Conservation (phyloP, 306 rosid genomes). For the Castanea sativa region DNA sequence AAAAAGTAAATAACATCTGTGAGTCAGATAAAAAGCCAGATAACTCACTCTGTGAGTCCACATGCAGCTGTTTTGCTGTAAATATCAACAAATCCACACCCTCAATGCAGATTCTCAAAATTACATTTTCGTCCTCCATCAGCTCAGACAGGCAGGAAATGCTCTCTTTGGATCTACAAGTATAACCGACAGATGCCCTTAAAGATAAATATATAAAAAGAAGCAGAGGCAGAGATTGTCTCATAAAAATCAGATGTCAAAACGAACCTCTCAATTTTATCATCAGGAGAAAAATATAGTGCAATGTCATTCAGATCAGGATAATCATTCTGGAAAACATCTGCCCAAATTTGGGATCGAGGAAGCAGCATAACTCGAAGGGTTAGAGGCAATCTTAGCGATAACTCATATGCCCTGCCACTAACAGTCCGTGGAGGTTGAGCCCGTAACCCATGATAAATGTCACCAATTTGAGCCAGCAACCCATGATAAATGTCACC, state of each 20-base stretch:
- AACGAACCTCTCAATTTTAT: conserved; percentile 44
- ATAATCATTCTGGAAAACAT: conserved; percentile 37
- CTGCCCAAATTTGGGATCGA: conserved; percentile 33
- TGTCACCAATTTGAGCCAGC: not conserved
- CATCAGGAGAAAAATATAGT: conserved; percentile 60
- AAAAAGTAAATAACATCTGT: too few relatives aligned
- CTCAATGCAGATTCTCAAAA: conserved; percentile 47
- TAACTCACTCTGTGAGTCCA: conserved; percentile 44
- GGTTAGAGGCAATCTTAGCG: conserved; percentile 48
- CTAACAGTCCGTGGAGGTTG: conserved; percentile 53
- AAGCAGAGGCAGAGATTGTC: not conserved
- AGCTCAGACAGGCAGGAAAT: conserved; percentile 33
- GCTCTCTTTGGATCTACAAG: conserved; percentile 42
- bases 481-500: not conserved
- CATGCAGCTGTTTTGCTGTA: conserved; percentile 50
- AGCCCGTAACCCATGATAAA: conserved; percentile 57
- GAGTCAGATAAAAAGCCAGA: conserved; percentile 1
- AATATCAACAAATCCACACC: conserved; percentile 64
- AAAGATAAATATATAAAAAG: not conserved
- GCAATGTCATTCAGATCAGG: conserved; percentile 66
- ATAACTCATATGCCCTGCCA: conserved; percentile 38
- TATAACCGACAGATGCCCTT: not conserved
- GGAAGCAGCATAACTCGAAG: conserved; percentile 47
- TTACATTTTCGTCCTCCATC: conserved; percentile 47
- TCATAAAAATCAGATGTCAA: conserved; percentile 20